Evolutionary conservation across 257 asterid species (phyloP), one percentile per base, ranked within the genome.

Genomic region (Solanum appendiculatum): DNA sequence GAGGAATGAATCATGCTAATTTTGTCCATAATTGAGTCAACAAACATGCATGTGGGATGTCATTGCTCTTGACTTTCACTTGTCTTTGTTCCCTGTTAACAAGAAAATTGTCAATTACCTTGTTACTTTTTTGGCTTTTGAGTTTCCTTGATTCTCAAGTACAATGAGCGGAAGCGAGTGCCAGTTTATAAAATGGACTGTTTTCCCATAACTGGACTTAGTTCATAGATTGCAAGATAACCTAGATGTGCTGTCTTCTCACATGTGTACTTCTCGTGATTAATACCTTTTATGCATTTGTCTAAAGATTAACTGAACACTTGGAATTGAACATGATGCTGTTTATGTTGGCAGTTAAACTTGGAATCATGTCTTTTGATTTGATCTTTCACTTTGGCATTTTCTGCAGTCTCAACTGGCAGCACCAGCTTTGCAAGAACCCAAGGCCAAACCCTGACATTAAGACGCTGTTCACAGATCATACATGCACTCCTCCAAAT

Each of bases 371-470:
- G 31, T 18, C 66, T 81, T 81, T 51, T 81, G 6, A 48, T 81
- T 48, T 48, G 68, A 48, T 81, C 27, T 29, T 80, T 81, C 27
- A 27, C 42, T 80, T 80, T 18, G 68, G 48, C 42, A 12, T 87
- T 89, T 63, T 85, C 66, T 92, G 87, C 94, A 96, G 99, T 91
- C 93, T 96, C 90, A 96, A 96, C 91, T 96, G 99, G 99, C 99
- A 96, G 93, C 99, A 96, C 91, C 99, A 96, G 92, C 97, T 96
- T 48, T 96, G 99, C 88, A 95, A 96, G 91, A 95, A 94, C 89
- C 99, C 98, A 13, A 94, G 99, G 95, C 92, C 98, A 72, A 96
- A 95, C 88, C 99, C 99, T 20, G 99, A 96, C 91, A 96, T 96
- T 84, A 96, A 95, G 91, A 96, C 99, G 74, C 91, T 96, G 91